Evolutionary conservation across 306 rosid species (phyloP).

Genomic region (Fragaria nilgerrensis): DNA sequence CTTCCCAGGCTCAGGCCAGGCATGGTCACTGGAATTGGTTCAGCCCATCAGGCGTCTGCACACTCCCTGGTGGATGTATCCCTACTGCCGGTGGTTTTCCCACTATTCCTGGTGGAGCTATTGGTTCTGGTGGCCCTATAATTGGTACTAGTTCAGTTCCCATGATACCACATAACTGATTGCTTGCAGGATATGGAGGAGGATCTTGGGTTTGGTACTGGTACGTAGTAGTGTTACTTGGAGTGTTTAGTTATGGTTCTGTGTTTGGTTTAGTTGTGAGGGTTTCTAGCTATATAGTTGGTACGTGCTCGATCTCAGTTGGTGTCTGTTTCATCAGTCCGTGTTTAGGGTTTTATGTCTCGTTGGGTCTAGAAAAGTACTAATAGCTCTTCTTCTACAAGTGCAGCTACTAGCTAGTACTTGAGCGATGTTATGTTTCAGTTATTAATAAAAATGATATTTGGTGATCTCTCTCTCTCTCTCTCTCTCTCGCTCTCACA

Average conservation of each 20-base stretch:
- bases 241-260: neutral
- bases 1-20: conserved; percentile 33
- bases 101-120: conserved; percentile 11
- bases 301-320: neutral
- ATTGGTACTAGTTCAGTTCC: neutral
- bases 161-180: neutral
- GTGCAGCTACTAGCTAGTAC: neutral
- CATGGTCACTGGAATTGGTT: conserved; percentile 18
- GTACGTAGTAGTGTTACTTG: neutral
- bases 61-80: conserved; percentile 28
- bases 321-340: neutral
- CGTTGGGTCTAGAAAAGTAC: neutral
- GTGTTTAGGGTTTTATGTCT: neutral
- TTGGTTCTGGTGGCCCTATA: neutral
- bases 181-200: neutral
- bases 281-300: neutral
- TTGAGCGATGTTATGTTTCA: neutral
- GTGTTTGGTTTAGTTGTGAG: neutral
- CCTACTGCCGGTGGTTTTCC: conserved; percentile 5
- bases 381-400: neutral
- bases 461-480: neutral
- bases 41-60: conserved; percentile 30
- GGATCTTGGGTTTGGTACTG: neutral
- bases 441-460: neutral
- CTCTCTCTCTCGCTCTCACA: neutral